Conservation (phyloP, 1,284 basidiomycete species). For the Meira miltonrushii region DNA sequence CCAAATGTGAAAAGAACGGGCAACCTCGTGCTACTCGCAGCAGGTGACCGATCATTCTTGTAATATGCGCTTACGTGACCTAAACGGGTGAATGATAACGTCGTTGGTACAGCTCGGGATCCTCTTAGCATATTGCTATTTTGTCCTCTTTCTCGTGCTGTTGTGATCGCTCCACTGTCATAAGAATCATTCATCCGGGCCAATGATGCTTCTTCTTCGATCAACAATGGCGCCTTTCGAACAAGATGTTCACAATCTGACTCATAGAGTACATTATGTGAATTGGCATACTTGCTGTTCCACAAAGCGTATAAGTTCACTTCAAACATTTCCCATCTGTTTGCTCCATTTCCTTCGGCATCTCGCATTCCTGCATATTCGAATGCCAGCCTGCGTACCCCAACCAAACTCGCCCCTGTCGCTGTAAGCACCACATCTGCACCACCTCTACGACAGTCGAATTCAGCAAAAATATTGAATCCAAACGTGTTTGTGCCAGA, state of each 20-base stretch:
- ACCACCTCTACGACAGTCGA: slow-evolving; percentile 4
- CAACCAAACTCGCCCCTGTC: background rate
- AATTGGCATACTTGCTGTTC: background rate
- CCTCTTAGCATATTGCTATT: background rate
- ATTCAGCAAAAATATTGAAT: background rate
- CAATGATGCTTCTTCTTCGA: background rate
- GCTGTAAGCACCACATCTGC: background rate
- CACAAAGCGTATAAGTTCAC: background rate
- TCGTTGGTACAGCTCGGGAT: background rate
- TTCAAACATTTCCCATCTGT: slow-evolving; percentile 4
- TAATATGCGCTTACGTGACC: background rate
- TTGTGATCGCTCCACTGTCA: background rate
- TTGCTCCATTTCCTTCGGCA: background rate
- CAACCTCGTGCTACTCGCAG: background rate
- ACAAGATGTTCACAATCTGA: background rate
- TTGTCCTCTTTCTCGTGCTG: background rate
- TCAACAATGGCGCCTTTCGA: background rate
- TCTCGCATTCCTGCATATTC: slow-evolving; percentile 1
- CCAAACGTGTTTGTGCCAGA: background rate
- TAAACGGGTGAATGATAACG: background rate
- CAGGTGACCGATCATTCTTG: background rate
- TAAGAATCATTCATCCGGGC: background rate
- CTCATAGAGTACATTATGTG: background rate
- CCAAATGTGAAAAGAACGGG: background rate
- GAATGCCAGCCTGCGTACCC: background rate